These are phyloP conservation scores for Aspergillus cristatus DNA, from an alignment of 495 filamentous ascomycete species.

Conservation along the genomic window DNA sequence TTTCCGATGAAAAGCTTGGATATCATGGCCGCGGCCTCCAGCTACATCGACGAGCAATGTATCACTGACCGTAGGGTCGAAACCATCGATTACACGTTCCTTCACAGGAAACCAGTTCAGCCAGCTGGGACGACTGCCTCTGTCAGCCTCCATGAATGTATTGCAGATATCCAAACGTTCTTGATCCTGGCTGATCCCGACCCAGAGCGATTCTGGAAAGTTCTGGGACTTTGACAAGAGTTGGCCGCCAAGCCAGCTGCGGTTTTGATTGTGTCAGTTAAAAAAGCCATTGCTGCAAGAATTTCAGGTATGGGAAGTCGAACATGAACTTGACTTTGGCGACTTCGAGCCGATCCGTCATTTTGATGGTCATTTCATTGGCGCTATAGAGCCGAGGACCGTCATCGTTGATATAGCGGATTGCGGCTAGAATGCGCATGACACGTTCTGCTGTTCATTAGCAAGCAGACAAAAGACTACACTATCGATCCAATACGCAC, in stretches of 20 bases:
- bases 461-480: neutral
- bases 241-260: neutral
- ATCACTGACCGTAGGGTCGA: too few relatives aligned
- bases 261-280: too few relatives aligned
- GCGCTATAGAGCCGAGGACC: constrained; percentile 6
- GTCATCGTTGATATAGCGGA: constrained; percentile 10
- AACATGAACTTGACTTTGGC: constrained; percentile 11
- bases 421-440: constrained; percentile 11
- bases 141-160: too few relatives aligned
- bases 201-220: neutral
- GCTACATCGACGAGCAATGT: too few relatives aligned
- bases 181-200: too few relatives aligned
- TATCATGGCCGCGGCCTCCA: too few relatives aligned
- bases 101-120: too few relatives aligned
- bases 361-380: constrained; percentile 10
- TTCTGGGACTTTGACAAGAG: constrained; percentile 11
- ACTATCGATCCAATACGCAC: constrained; percentile 2
- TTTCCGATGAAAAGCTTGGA: too few relatives aligned
- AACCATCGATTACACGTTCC: too few relatives aligned
- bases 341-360: constrained; percentile 8
- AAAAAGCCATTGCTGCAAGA: too few relatives aligned
- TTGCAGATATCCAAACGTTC: too few relatives aligned
- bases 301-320: neutral
- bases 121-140: too few relatives aligned
- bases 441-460: constrained; percentile 6